Evolutionary conservation across 1,284 basidiomycete species (phyloP), one percentile per base, ranked within the genome.

Genomic region (Heterobasidion parviporum): DNA sequence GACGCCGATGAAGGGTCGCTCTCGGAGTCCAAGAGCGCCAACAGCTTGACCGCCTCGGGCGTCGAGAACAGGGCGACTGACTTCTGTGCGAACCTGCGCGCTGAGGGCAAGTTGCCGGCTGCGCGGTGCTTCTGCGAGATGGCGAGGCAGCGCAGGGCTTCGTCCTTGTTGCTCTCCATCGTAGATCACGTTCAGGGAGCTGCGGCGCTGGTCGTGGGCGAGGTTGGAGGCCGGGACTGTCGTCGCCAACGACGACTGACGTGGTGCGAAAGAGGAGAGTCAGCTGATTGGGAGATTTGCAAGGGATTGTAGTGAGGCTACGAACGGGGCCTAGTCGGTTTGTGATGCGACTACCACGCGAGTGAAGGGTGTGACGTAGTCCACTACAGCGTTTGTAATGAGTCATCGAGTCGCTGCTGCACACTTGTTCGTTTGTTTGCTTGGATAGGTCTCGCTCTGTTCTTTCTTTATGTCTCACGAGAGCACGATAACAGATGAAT

Each of bases 111-210:
- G 71, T 94, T 93, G 54, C 82, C 85, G 48, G 83, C 75, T 52
- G 83, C 79, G 57, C 81, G 77, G 68, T 94, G 85, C 64, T 80
- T 82, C 67, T 85, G 83, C 10, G 93, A 87, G 59, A 95, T 89
- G 50, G 73, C 67, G 53, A 95, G 78, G 67, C 89, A 92, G 64
- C 89, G 85, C 56, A 88, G 70, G 33, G 92, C 92, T 70, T 94
- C 93, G 66, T 94, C 92, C 64, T 84, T 91, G 77, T 94, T 94
- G 70, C 87, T 88, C 69, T 93, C 91, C 91, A 93, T 93, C 46
- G 43, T 52, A 34, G 26, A 6, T 34, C 33, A 6, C 10, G 51
- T 20, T 15, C 1, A 5, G 12, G 3, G 33, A 14, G 8, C 20
- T 36, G 32, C 26, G 10, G 10, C 9, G 26, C 26, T 15, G 36